Evolutionary conservation across 1,284 basidiomycete genomes (phyloP).

Genomic region (Irpex sp.): DNA sequence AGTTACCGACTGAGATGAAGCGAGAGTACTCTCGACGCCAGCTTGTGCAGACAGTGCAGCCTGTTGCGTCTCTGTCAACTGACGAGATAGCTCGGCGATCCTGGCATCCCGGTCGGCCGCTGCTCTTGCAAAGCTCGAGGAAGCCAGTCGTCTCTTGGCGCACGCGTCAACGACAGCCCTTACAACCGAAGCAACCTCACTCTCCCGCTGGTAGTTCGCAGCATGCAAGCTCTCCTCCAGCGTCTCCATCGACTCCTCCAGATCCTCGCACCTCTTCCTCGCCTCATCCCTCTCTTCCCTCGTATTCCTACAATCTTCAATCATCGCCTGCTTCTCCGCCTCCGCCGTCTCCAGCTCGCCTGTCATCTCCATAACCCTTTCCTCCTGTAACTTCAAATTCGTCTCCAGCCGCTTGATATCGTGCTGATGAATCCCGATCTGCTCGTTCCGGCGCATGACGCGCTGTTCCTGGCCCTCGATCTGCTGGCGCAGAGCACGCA

Average conservation of each 20-base stretch:
- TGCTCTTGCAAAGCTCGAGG: conserved; percentile 12
- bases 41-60: conserved; percentile 2
- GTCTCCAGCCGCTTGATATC: conserved; percentile 68
- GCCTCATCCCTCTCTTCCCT: conserved; percentile 64
- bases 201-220: conserved; percentile 13
- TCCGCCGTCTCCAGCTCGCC: conserved; percentile 57
- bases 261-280: conserved; percentile 33
- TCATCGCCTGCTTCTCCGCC: conserved; percentile 68
- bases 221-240: conserved; percentile 35
- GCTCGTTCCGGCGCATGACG: conserved; percentile 56
- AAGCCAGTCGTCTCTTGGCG: conserved; percentile 32
- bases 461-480: conserved; percentile 60
- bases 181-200: conserved; percentile 33
- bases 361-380: conserved; percentile 61
- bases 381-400: conserved; percentile 66
- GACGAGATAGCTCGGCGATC: conserved; percentile 1
- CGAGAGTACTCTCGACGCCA: conserved; percentile 8
- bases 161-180: conserved; percentile 14
- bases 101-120: not conserved
- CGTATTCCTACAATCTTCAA: conserved; percentile 72
- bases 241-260: conserved; percentile 48
- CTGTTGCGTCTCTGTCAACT: conserved; percentile 1
- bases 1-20: conserved; percentile 9
- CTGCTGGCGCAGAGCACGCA: conserved; percentile 50
- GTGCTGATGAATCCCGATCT: conserved; percentile 68